Conservation (phyloP, 495 filamentous ascomycete genomes). For the Thermothielavioides terrestris region DNA sequence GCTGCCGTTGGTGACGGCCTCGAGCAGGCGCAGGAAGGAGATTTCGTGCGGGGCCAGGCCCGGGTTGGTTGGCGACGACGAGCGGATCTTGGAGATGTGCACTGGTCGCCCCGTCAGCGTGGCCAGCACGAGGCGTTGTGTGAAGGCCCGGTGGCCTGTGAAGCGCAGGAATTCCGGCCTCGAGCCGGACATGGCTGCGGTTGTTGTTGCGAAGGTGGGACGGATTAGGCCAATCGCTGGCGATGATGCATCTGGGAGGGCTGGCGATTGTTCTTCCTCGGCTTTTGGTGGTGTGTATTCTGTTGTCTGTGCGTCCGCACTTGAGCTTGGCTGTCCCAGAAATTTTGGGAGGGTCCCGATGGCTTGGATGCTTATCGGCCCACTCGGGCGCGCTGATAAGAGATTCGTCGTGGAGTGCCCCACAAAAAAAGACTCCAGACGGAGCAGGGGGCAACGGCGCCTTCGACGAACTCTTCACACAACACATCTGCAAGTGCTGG, state of each 20-base stretch:
- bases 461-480: neutral
- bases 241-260: neutral
- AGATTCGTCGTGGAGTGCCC: neutral
- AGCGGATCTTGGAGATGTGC: constrained; percentile 87
- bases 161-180: constrained; percentile 52
- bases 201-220: neutral
- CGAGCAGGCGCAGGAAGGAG: constrained; percentile 90
- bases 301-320: too few species aligned
- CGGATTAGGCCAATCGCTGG: neutral
- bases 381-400: constrained; percentile 21
- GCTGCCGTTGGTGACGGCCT: constrained; percentile 90
- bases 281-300: neutral
- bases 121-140: constrained; percentile 76
- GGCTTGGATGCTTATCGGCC: constrained; percentile 19
- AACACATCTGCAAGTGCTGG: neutral
- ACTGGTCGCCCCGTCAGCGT: constrained; percentile 85
- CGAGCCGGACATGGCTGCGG: constrained; percentile 31
- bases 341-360: constrained; percentile 24
- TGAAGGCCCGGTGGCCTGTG: constrained; percentile 72
- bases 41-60: constrained; percentile 89
- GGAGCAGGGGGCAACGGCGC: neutral
- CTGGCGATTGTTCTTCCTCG: neutral
- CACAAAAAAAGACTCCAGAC: constrained; percentile 13
- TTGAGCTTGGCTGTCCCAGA: constrained; percentile 15
- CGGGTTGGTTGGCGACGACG: constrained; percentile 70